Evolutionary conservation across 495 filamentous ascomycete genomes (phyloP), one percentile per base, ranked within the genome.

Genomic region (Pseudevernia furfuracea): DNA sequence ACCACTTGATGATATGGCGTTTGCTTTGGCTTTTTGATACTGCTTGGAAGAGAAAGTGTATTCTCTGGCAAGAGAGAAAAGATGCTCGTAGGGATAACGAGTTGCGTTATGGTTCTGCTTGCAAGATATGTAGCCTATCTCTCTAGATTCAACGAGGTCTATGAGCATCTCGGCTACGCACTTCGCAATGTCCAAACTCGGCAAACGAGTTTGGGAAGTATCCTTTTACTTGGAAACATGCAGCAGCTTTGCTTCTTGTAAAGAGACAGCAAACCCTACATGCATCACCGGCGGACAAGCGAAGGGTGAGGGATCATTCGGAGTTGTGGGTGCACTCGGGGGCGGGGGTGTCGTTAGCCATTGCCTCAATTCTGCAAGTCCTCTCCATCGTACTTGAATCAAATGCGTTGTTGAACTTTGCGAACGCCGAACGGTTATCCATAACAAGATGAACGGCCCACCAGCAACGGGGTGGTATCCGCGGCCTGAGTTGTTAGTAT

Each of bases 61-160:
- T 30, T n/a, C 37, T 21, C 23, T n/a, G 28, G 17, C 0, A 10
- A 17, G 49, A 57, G 39, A 41, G 48, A 39, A 28, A 30, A n/a
- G 11, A 2, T 62, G 48, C 25, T 41, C 21, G 48, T 43, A 30
- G 19, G n/a, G 49, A 43, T 23, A 14, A 36, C 30, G 25, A 30
- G 15, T n/a, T 43, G 37, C 17, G 19, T 32, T 23, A n/a, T 32
- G 60, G 25, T 43, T 34, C 28, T 56, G 49, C 37, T 17, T n/a
- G 37, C 49, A 23, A 57, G 38, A 63, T 0, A 0, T 56, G 37
- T 46, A 57, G 28, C 6, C 19, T 57, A 63, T 49, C 61, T 56
- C 36, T n/a, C n/a, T 41, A 44, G 38, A 15, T 4, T 23, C 11
- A 37, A 34, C 4, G 14, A n/a, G 19, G 30, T 15, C 49, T 28